phyloP scores from a whole-genome alignment of 2,329 filamentous ascomycete genomes.

The Zasmidium citrigriseum region DNA sequence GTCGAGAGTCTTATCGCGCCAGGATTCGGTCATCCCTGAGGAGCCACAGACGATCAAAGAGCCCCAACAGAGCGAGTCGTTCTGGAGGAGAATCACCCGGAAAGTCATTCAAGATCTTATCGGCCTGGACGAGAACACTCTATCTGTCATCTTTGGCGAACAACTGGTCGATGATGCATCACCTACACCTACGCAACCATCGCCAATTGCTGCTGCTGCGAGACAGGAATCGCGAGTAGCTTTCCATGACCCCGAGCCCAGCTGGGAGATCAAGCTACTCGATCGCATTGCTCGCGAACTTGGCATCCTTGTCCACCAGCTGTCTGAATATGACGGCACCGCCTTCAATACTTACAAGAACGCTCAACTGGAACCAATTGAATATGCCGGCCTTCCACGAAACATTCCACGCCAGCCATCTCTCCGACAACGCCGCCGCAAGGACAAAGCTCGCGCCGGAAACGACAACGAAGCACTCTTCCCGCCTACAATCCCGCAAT shows the following conservation, averaged over 20 bases:
- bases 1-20: conserved; percentile 17
- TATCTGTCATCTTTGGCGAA: conserved; percentile 87
- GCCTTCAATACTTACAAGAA: conserved; percentile 81
- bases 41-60: conserved; percentile 19
- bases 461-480: conserved; percentile 29
- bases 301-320: conserved; percentile 76
- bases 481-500: conserved; percentile 32
- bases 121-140: conserved; percentile 81
- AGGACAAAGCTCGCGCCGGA: conserved; percentile 15
- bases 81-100: conserved; percentile 79
- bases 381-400: conserved; percentile 73
- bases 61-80: conserved; percentile 56
- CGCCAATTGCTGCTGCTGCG: conserved; percentile 31
- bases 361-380: conserved; percentile 55
- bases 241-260: conserved; percentile 39
- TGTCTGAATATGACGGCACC: conserved; percentile 77
- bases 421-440: conserved; percentile 27
- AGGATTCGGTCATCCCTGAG: conserved; percentile 28
- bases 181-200: conserved; percentile 34
- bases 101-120: conserved; percentile 87
- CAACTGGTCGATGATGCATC: conserved; percentile 55
- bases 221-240: conserved; percentile 35
- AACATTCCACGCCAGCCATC: conserved; percentile 23
- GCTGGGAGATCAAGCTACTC: conserved; percentile 77
- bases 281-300: conserved; percentile 86